Evolutionary conservation across 1,139 yeast genomes (phyloP).

Genomic region (Suzukiozyma palmioleophila): DNA sequence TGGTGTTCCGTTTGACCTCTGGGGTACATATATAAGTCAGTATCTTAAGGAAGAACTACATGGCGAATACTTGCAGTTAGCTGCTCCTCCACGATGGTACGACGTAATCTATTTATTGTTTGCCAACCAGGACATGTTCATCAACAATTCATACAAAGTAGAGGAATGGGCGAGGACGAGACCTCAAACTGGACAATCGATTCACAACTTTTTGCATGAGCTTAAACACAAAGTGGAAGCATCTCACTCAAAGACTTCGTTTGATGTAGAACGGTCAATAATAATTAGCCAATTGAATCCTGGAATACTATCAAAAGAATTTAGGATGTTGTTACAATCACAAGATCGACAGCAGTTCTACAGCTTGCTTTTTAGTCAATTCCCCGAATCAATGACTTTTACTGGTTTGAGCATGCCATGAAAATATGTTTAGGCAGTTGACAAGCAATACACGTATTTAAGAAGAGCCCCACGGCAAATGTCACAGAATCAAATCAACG

Average conservation of each 20-base stretch:
- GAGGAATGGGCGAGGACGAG: not conserved
- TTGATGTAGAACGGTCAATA: not conserved
- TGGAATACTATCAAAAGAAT: not conserved
- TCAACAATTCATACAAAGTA: not conserved
- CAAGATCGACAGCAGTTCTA: not conserved
- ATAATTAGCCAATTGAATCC: not conserved
- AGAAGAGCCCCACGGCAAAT: no score
- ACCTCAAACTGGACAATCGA: not conserved
- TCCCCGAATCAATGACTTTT: constrained; percentile 2
- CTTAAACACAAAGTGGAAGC: constrained; percentile 1
- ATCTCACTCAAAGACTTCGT: not conserved
- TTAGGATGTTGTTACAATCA: not conserved
- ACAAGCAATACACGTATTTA: no score
- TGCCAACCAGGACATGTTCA: not conserved
- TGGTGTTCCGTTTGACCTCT: constrained; percentile 2
- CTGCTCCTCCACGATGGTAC: not conserved
- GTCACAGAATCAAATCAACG: no score
- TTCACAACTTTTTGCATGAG: constrained; percentile 1
- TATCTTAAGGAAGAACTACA: not conserved
- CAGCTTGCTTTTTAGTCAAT: not conserved
- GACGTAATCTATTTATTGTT: not conserved
- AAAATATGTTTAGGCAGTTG: no score
- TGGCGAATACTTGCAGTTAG: not conserved
- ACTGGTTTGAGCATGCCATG: not conserved
- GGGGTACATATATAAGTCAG: constrained; percentile 2